Conservation (phyloP, 2,329 filamentous ascomycete species). For the Phyllosticta capitalensis region DNA sequence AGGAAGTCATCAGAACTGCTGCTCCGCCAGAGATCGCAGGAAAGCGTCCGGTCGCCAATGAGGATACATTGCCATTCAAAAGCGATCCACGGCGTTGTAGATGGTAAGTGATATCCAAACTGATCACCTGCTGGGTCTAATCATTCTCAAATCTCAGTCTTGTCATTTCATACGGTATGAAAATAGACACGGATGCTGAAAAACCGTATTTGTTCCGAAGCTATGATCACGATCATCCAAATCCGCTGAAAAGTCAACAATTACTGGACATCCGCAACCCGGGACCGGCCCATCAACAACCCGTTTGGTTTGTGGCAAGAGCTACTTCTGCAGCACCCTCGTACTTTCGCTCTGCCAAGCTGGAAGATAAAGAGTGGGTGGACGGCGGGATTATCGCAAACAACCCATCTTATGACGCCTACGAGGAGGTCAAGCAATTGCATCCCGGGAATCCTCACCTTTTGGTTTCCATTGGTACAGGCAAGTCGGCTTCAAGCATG, state of each 20-base stretch:
- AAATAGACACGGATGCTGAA: not conserved
- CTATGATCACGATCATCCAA: constrained; percentile 10
- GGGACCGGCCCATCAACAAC: constrained; percentile 6
- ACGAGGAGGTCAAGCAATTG: constrained; percentile 13
- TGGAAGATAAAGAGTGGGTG: not conserved
- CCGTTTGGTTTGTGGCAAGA: constrained; percentile 13
- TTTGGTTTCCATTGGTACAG: constrained; percentile 13
- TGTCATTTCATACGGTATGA: no score
- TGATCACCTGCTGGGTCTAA: no score
- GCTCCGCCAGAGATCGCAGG: not conserved
- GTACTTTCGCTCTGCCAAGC: constrained; percentile 11
- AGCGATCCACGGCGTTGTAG: no score
- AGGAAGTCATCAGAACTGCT: constrained; percentile 1
- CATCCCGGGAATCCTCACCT: constrained; percentile 10
- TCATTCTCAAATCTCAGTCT: no score
- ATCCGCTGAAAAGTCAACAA: not conserved
- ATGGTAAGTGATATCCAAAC: no score
- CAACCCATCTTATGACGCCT: constrained; percentile 13
- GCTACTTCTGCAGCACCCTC: constrained; percentile 14
- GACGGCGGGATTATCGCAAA: constrained; percentile 14
- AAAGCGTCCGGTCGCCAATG: constrained; percentile 6
- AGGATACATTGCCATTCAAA: no score
- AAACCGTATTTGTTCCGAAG: constrained; percentile 11
- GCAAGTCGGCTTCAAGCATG: not conserved
- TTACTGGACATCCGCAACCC: constrained; percentile 6